A percentile compares a stretch with the other conserved stretches of the same genome.
phyloP scores from a whole-genome alignment of 2,329 filamentous ascomycete species.

The Coniosporium tulheliwenetii region DNA sequence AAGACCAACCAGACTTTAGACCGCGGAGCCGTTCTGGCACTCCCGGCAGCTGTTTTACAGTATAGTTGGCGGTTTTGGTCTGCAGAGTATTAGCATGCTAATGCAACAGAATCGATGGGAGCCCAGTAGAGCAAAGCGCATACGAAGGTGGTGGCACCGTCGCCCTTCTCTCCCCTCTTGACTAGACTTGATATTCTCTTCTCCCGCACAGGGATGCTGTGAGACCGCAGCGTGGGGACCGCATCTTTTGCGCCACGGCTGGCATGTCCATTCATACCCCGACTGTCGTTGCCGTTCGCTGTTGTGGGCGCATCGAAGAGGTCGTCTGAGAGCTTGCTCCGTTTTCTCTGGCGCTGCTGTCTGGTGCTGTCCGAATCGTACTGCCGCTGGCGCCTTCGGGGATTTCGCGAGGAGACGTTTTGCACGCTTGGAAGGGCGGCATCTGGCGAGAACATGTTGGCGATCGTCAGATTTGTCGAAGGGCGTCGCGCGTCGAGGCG shows the following conservation, averaged over 20 bases:
- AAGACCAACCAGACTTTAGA: no score
- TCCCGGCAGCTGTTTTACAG: slow-evolving; percentile 68
- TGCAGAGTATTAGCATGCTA: slow-evolving; percentile 18
- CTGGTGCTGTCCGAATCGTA: slow-evolving; percentile 23
- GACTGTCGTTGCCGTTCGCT: slow-evolving; percentile 10
- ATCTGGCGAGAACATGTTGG: slow-evolving; percentile 22
- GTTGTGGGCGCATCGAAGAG: slow-evolving; percentile 14
- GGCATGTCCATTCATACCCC: slow-evolving; percentile 14
- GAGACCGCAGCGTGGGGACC: slow-evolving; percentile 5
- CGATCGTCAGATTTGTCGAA: not conserved
- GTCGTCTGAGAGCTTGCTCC: slow-evolving; percentile 29
- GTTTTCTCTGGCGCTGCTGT: slow-evolving; percentile 26
- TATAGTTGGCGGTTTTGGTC: slow-evolving; percentile 75
- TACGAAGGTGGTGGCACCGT: slow-evolving; percentile 8
- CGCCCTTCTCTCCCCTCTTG: slow-evolving; percentile 15
- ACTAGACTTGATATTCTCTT: slow-evolving; percentile 10
- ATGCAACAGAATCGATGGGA: slow-evolving; percentile 2
- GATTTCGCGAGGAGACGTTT: slow-evolving; percentile 24
- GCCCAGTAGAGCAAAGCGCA: slow-evolving; percentile 1
- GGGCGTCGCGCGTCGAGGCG: not conserved
- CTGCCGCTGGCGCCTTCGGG: slow-evolving; percentile 28
- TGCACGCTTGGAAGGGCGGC: slow-evolving; percentile 18
- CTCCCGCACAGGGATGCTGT: slow-evolving; percentile 24
- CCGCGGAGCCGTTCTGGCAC: slow-evolving; percentile 63
- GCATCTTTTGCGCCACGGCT: slow-evolving; percentile 1